Evolutionary conservation across 2,329 filamentous ascomycete genomes (phyloP).

Genomic region (Ramularia collo-cygni): DNA sequence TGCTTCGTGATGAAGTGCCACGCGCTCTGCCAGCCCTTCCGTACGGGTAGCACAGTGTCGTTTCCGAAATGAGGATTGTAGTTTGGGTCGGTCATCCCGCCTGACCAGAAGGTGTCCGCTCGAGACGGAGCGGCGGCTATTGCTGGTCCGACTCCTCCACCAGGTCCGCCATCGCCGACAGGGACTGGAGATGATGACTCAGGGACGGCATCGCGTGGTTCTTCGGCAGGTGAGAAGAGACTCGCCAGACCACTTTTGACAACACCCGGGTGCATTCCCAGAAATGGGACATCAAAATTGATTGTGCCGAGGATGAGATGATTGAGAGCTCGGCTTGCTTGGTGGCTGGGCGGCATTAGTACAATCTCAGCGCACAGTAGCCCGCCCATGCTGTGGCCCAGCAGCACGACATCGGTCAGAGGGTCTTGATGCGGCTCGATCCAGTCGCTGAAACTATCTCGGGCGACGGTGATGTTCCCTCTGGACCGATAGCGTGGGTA

Average conservation of each 20-base stretch:
- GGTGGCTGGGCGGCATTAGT: slow-evolving; percentile 44
- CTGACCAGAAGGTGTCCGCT: slow-evolving; percentile 24
- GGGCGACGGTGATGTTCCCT: slow-evolving; percentile 62
- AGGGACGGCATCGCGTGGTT: slow-evolving; percentile 21
- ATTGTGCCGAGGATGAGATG: slow-evolving; percentile 75
- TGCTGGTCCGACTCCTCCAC: neutral
- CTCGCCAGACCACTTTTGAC: slow-evolving; percentile 74
- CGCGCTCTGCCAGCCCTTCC: slow-evolving; percentile 60
- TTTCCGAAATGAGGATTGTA: slow-evolving; percentile 73
- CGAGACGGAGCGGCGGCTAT: slow-evolving; percentile 4
- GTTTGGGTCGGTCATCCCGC: slow-evolving; percentile 45
- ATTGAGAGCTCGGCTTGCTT: slow-evolving; percentile 44
- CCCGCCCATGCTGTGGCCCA: slow-evolving; percentile 89
- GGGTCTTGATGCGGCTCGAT: slow-evolving; percentile 67
- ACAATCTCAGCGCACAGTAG: slow-evolving; percentile 73
- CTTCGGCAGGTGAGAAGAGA: slow-evolving; percentile 55
- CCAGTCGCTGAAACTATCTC: slow-evolving; percentile 80
- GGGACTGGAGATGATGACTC: neutral
- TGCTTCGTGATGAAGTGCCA: slow-evolving; percentile 79
- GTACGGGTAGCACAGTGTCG: slow-evolving; percentile 61
- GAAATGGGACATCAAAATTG: slow-evolving; percentile 77
- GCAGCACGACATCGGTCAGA: slow-evolving; percentile 69
- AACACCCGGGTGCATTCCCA: slow-evolving; percentile 84
- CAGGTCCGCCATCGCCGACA: neutral
- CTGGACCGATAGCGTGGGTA: slow-evolving; percentile 76